phyloP scores from a whole-genome alignment of 805 yeast species.

The Myxozyma melibiosi region DNA sequence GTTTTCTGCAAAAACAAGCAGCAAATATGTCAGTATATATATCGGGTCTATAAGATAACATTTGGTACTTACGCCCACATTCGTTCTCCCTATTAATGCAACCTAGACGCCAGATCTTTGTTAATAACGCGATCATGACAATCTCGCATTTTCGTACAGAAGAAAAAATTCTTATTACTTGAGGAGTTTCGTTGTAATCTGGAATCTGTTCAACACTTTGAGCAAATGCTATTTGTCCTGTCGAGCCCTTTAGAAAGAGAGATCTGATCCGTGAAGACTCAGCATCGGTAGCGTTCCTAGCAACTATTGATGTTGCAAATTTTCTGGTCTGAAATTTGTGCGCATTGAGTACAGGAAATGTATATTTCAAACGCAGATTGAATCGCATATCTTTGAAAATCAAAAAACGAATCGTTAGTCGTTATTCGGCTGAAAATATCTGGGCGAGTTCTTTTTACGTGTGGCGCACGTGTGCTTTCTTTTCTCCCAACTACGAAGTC shows the following conservation, averaged over 20 bases:
- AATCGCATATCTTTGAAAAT: too few relatives aligned
- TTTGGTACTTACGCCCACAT: slow-evolving; percentile 18
- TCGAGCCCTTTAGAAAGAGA: background rate
- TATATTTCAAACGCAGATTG: too few relatives aligned
- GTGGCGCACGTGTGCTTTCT: too few relatives aligned
- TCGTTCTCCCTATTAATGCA: slow-evolving; percentile 28
- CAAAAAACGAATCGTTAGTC: too few relatives aligned
- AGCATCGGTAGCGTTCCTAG: too few relatives aligned
- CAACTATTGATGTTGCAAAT: too few relatives aligned
- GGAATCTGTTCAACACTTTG: background rate
- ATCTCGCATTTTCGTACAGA: background rate
- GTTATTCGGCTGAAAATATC: too few relatives aligned
- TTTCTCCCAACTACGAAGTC: too few relatives aligned
- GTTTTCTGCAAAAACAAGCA: slow-evolving; percentile 11
- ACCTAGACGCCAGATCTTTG: background rate
- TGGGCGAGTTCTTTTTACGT: too few relatives aligned
- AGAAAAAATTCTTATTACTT: background rate
- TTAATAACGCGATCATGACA: background rate
- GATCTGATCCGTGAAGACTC: too few relatives aligned
- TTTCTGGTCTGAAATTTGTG: too few relatives aligned
- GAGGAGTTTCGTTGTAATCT: slow-evolving; percentile 11
- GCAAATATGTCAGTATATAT: background rate
- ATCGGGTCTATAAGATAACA: background rate
- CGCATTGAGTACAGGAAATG: too few relatives aligned
- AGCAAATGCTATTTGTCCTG: background rate